These are phyloP conservation scores for Moniliophthora roreri DNA, from an alignment of 1,284 basidiomycete genomes.

Conservation along the genomic window DNA sequence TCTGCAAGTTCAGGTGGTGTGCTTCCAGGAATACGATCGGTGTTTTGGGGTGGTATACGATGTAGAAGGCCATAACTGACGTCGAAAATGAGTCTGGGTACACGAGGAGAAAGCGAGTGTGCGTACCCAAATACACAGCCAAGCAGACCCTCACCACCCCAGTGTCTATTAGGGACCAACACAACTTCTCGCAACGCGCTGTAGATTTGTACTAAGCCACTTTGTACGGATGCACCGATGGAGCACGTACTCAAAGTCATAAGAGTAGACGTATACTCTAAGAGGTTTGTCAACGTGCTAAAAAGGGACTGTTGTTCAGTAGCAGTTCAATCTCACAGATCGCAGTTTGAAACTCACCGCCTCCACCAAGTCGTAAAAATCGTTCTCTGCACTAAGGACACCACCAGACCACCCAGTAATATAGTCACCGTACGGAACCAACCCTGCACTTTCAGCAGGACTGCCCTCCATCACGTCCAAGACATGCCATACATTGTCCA, in stretches of 20 bases:
- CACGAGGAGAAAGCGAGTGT: conserved; percentile 4
- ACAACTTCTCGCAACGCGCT: conserved; percentile 92
- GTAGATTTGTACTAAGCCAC: conserved; percentile 10
- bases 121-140: conserved; percentile 92
- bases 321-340: too few relatives aligned
- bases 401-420: conserved; percentile 96
- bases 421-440: conserved; percentile 89
- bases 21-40: conserved; percentile 51
- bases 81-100: conserved; percentile 7
- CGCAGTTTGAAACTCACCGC: conserved; percentile 63
- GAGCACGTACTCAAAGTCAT: conserved; percentile 88
- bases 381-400: conserved; percentile 87
- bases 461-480: conserved; percentile 95
- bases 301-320: too few relatives aligned
- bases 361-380: conserved; percentile 97
- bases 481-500: conserved; percentile 97
- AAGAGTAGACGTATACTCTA: conserved; percentile 93
- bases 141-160: conserved; percentile 92
- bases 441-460: conserved; percentile 86
- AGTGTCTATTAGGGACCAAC: conserved; percentile 90
- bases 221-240: background rate
- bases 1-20: conserved; percentile 54
- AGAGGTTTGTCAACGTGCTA: conserved; percentile 93
- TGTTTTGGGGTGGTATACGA: conserved; percentile 76
- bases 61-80: conserved; percentile 81